These are phyloP conservation scores for Kitagawia praeruptora DNA, from an alignment of 129 eudicot genomes.

Conservation along the genomic window DNA sequence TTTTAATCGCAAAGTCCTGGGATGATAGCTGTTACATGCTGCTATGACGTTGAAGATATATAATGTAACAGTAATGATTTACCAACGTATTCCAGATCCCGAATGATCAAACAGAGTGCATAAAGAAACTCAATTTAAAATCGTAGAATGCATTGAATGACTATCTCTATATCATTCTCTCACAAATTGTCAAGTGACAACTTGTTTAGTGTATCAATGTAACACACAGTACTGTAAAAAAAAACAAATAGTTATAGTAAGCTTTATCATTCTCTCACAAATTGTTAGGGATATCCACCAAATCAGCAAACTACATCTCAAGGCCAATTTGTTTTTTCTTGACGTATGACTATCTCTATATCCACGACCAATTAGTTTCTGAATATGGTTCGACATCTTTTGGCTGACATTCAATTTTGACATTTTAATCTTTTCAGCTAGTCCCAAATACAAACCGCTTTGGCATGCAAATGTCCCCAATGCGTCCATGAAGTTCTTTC, in stretches of 20 bases:
- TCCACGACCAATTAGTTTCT: not conserved
- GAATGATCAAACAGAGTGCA: no score
- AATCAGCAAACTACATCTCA: not conserved
- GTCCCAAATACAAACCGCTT: slow-evolving; percentile 29
- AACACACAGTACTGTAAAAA: no score
- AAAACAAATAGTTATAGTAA: no score
- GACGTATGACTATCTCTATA: not conserved
- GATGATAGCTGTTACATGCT: no score
- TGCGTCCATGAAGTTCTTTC: slow-evolving; percentile 32
- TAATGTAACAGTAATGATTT: no score
- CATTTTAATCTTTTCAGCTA: not conserved
- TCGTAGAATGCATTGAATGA: no score
- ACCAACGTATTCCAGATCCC: no score
- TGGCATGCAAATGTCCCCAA: slow-evolving; percentile 51
- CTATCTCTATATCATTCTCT: not conserved
- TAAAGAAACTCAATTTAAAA: no score
- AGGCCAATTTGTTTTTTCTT: not conserved
- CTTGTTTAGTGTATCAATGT: no score
- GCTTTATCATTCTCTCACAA: not conserved
- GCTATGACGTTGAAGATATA: no score
- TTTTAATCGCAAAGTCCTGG: no score
- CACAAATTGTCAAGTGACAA: no score
- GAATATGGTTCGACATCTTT: not conserved
- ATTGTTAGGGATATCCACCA: not conserved
- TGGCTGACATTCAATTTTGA: not conserved